These are phyloP conservation scores for Aspergillus carlsbadensis DNA, from an alignment of 495 filamentous ascomycete genomes.

Conservation along the genomic window DNA sequence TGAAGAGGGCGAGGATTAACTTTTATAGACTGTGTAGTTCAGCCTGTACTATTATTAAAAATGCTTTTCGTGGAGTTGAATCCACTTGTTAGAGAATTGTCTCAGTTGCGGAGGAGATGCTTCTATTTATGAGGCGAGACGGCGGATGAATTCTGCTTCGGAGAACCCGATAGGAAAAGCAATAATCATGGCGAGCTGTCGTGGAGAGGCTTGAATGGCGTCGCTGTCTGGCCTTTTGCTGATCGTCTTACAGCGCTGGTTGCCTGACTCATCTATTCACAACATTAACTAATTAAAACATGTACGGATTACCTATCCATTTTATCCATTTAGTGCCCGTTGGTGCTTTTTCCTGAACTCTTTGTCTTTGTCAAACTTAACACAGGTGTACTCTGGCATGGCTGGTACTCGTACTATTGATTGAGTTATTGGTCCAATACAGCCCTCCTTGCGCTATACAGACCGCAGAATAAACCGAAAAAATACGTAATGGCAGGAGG, in stretches of 20 bases:
- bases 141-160: background rate
- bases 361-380: too few species aligned
- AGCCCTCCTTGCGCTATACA: too few species aligned
- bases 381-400: too few species aligned
- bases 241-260: constrained; percentile 4
- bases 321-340: too few species aligned
- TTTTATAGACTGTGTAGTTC: background rate
- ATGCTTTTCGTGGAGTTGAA: background rate
- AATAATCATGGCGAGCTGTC: background rate
- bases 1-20: background rate
- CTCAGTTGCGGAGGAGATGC: constrained; percentile 16
- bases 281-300: constrained; percentile 15
- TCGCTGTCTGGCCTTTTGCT: background rate
- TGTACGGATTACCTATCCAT: too few species aligned
- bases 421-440: too few species aligned
- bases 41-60: background rate
- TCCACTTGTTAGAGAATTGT: constrained; percentile 20
- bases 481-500: too few species aligned
- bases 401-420: too few species aligned
- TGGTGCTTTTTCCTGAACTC: too few species aligned
- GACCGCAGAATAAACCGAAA: too few species aligned
- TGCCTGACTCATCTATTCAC: background rate
- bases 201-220: constrained; percentile 6
- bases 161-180: constrained; percentile 5
- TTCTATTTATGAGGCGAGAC: background rate